Evolutionary conservation across 1,284 basidiomycete species (phyloP).

Genomic region (Ceratobasidium sp.): DNA sequence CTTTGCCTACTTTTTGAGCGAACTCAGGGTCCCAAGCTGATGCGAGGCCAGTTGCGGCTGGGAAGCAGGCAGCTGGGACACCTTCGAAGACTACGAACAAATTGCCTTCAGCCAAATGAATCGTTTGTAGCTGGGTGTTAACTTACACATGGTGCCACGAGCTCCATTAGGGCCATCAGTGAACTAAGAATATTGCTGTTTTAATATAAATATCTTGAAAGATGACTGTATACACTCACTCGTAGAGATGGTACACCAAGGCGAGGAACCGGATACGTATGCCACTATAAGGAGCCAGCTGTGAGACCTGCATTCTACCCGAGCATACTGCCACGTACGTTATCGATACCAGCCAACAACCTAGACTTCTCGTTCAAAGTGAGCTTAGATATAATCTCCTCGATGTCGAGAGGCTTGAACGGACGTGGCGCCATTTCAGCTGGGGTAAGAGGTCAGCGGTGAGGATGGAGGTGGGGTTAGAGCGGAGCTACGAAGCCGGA

Average conservation of each 20-base stretch:
- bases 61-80: slow-evolving; percentile 42
- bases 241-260: slow-evolving; percentile 37
- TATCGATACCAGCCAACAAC: slow-evolving; percentile 45
- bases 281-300: slow-evolving; percentile 13
- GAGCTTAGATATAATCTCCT: slow-evolving; percentile 44
- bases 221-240: neutral
- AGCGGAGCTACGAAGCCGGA: neutral
- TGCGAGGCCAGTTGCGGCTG: slow-evolving; percentile 46
- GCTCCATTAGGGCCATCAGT: slow-evolving; percentile 47
- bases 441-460: neutral
- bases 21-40: slow-evolving; percentile 47
- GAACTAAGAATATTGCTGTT: slow-evolving; percentile 9
- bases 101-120: neutral
- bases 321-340: slow-evolving; percentile 26
- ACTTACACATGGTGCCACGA: slow-evolving; percentile 43
- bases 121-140: neutral
- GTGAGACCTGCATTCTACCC: neutral
- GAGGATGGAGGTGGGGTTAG: neutral
- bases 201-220: neutral
- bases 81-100: slow-evolving; percentile 22
- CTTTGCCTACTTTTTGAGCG: slow-evolving; percentile 42
- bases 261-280: slow-evolving; percentile 40
- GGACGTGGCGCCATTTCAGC: slow-evolving; percentile 33
- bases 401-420: slow-evolving; percentile 42
- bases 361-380: slow-evolving; percentile 44